A percentile compares a stretch with the other conserved stretches of the same genome.
phyloP scores from a whole-genome alignment of 1,284 basidiomycete species.

The Taiwanofungus camphoratus region DNA sequence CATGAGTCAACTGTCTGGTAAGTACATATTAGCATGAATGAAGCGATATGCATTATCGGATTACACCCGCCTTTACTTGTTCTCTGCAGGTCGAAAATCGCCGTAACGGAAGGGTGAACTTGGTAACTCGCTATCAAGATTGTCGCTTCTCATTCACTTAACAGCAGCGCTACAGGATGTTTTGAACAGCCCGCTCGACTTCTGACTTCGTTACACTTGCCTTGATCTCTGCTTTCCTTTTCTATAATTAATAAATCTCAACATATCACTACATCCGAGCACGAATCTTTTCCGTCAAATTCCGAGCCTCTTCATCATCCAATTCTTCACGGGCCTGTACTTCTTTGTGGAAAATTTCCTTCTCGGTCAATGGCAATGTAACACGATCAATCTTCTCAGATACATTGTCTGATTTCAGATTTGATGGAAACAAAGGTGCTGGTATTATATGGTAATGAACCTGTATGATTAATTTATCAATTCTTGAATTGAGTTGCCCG shows the following conservation, averaged over 20 bases:
- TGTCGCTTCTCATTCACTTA: background rate
- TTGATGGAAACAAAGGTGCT: slow-evolving; percentile 40
- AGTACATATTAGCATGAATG: too few relatives aligned
- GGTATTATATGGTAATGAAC: slow-evolving; percentile 80
- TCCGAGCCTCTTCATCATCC: slow-evolving; percentile 52
- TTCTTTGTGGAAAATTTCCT: slow-evolving; percentile 53
- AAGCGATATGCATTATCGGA: too few relatives aligned
- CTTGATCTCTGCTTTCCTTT: too few relatives aligned
- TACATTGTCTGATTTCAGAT: slow-evolving; percentile 8
- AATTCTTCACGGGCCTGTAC: slow-evolving; percentile 51
- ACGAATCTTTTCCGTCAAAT: slow-evolving; percentile 39
- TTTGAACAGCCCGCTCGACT: background rate
- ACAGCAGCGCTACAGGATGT: background rate
- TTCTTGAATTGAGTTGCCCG: background rate
- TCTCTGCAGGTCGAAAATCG: too few relatives aligned
- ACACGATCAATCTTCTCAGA: slow-evolving; percentile 16
- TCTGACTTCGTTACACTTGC: background rate
- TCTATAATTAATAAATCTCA: too few relatives aligned
- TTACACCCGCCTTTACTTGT: too few relatives aligned
- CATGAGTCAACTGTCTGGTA: too few relatives aligned
- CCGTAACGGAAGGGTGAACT: too few relatives aligned
- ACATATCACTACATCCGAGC: slow-evolving; percentile 18
- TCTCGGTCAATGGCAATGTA: slow-evolving; percentile 31
- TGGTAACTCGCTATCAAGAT: background rate
- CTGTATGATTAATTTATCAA: slow-evolving; percentile 29